These are phyloP conservation scores for Agaricus subrufescens DNA, from an alignment of 768 basidiomycete species.

Conservation along the genomic window DNA sequence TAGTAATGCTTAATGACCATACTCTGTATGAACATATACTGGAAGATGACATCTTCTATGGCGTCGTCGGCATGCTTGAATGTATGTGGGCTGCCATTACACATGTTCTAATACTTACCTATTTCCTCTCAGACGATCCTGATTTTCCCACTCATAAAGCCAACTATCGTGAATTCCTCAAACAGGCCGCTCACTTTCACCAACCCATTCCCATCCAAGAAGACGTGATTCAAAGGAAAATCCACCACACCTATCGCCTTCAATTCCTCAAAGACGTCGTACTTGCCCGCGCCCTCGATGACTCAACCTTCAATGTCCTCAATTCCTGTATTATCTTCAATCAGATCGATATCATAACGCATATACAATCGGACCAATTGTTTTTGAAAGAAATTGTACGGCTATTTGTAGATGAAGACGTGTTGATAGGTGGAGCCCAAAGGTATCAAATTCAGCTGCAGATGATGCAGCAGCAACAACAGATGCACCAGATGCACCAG, in stretches of 20 bases:
- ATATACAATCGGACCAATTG: constrained; percentile 72
- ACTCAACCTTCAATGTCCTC: constrained; percentile 94
- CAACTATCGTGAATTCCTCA: constrained; percentile 91
- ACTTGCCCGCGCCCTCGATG: constrained; percentile 89
- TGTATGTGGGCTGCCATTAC: constrained; percentile 52
- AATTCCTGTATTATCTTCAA: constrained; percentile 98
- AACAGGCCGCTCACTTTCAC: constrained; percentile 78
- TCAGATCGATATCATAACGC: constrained; percentile 94
- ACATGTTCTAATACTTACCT: constrained; percentile 8
- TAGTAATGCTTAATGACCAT: constrained; percentile 95
- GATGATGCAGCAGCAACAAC: constrained; percentile 21
- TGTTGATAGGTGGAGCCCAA: constrained; percentile 35
- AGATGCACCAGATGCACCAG: constrained; percentile 11
- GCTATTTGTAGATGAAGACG: constrained; percentile 70
- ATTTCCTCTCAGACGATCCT: constrained; percentile 70
- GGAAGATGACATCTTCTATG: constrained; percentile 87
- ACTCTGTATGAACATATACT: constrained; percentile 92
- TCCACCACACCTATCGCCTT: constrained; percentile 95
- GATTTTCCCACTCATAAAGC: constrained; percentile 97
- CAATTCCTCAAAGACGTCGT: constrained; percentile 99
- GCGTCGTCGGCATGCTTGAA: constrained; percentile 95
- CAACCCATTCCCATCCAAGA: constrained; percentile 86
- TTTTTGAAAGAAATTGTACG: constrained; percentile 78
- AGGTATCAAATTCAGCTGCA: constrained; percentile 16
- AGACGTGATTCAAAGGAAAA: constrained; percentile 70